Evolutionary conservation across 2,329 filamentous ascomycete genomes (phyloP).

Genomic region (Aspergillus eucalypticola): DNA sequence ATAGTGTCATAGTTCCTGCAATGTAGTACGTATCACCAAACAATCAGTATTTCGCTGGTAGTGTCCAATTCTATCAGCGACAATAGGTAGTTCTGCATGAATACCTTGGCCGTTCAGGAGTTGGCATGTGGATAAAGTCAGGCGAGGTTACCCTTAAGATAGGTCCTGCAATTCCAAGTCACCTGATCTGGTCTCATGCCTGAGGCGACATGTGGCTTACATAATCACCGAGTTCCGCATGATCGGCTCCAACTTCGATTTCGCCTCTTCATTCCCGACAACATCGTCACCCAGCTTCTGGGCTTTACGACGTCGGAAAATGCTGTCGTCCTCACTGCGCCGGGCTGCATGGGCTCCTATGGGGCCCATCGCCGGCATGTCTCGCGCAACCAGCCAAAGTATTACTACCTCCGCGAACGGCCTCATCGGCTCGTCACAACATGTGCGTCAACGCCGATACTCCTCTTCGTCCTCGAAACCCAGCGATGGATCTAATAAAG

Average conservation of each 20-base stretch:
- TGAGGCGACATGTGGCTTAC: constrained; percentile 28
- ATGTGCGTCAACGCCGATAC: constrained; percentile 48
- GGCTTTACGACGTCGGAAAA: constrained; percentile 30
- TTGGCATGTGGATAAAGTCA: too few species aligned
- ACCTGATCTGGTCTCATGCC: constrained; percentile 17
- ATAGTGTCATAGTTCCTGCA: not conserved
- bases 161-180: not conserved
- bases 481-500: constrained; percentile 46
- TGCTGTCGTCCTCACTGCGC: constrained; percentile 50
- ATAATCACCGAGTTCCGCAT: constrained; percentile 33
- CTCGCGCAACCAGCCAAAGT: constrained; percentile 32
- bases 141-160: too few species aligned
- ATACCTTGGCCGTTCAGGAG: too few species aligned
- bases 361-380: constrained; percentile 34
- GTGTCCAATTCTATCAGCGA: too few species aligned
- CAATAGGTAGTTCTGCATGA: too few species aligned
- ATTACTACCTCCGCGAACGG: constrained; percentile 34
- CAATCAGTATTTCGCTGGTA: too few species aligned
- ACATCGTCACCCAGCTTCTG: constrained; percentile 27
- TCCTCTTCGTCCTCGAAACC: constrained; percentile 53
- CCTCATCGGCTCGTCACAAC: constrained; percentile 35
- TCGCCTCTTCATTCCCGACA: constrained; percentile 37
- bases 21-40: not conserved
- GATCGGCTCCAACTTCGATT: constrained; percentile 38
- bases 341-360: constrained; percentile 45